Evolutionary conservation across 2,329 filamentous ascomycete genomes (phyloP), one percentile per base, ranked within the genome.

Genomic region (Dactylellina drechsleri): DNA sequence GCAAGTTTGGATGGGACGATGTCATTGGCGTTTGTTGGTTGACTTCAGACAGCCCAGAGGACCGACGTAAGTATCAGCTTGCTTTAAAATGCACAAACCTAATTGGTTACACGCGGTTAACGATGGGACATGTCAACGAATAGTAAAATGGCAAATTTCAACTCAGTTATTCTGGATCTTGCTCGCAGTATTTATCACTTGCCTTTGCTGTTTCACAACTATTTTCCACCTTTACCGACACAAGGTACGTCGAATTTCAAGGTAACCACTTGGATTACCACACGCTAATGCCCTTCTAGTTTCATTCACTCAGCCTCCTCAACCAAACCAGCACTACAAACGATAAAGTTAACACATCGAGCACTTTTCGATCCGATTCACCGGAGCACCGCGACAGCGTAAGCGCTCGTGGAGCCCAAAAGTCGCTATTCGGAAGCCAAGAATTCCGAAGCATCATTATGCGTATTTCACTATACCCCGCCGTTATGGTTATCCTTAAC

Each of bases 1-100:
- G 77, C 12, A 78, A 79, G 49, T 78, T 77, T 58, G 78, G 78
- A 16, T 79, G 78, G 78, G 78, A 79, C 52, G 77, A 77, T 26
- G 71, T 78, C 41, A 77, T 79, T 16, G 54, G 59, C 10, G 78
- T 79, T 7, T 79, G 78, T 56, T 78, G 78, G 78, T 59, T 79
- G 52, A 78, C 75, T 13, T 76, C 76, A 0, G 43, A 73, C 1
- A 64, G 73, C 40, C 49, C 59, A 13, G 62, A 60, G 18, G 75
- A 78, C 23, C 76, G 78, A 20, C 28, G 71, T 75, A 56, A 59
- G 71, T 61, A 54, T 20, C 23, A 56, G 7, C 26, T 28, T 28
- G 26, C n/a, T 3, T 28, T 28, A 28, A 28, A 28, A 3, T 7
- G 3, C 26, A 7, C 26, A 7, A 28, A 28, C 7, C 26, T 7